Evolutionary conservation across 257 asterid genomes (phyloP), one percentile per base, ranked within the genome.

Genomic region (Nicotiana sylvestris): DNA sequence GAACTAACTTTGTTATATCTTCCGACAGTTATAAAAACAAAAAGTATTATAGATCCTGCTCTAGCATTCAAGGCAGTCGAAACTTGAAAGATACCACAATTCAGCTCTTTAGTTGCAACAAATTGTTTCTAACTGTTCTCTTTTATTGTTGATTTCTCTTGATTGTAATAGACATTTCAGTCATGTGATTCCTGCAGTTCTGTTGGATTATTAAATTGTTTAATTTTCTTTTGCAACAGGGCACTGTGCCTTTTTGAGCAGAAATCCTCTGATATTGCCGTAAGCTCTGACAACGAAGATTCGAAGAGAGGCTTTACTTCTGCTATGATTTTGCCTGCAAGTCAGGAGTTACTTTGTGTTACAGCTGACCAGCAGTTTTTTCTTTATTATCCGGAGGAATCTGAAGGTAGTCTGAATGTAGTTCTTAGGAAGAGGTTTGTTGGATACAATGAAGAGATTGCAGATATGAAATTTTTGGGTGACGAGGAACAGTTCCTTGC

Each of bases 301-400:
- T 88, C 88, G 77, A 92, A 86, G 83, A 91, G 98, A 81, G 98
- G 98, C 66, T 94, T 96, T 86, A 92, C 87, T 78, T 93, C 98
- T 53, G 98, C 97, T 43, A 82, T 85, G 90, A 88, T 95, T 93
- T 90, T 95, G 78, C 98, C 96, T n/a, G 83, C 89, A 69, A 88
- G 88, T 85, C 94, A 90, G 68, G 99, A 96, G 61, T 84, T 94
- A 86, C 90, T 95, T 21, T 93, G 97, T 85, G 98, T 88, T 86
- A 96, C 99, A 46, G 97, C 91, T 83, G 99, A 96, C 83, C 99
- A 94, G 88, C 99, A 96, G 88, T 96, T 96, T 90, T 92, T 94
- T 72, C 82, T 93, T 70, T 96, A 94, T 89, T 93, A 85, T 87
- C 86, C 88, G 27, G 90, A 85, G 80, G 89, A 87, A 82, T 85